Conservation (phyloP, 805 yeast species). For the Saturnispora kantuleensis region DNA sequence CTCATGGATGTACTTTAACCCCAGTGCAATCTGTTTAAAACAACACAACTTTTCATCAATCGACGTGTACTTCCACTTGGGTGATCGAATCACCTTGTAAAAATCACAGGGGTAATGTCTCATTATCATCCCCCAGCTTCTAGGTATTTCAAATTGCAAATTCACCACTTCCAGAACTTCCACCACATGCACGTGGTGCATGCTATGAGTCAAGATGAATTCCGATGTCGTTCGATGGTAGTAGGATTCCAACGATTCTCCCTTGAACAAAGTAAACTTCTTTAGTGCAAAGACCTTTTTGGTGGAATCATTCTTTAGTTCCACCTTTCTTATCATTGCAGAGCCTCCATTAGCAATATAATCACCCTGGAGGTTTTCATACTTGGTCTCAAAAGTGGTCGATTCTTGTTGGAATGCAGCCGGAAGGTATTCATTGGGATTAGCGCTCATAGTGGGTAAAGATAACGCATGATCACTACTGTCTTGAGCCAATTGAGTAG, state of each 20-base stretch:
- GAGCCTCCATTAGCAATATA: conserved; percentile 64
- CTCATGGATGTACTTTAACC: conserved; percentile 52
- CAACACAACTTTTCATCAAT: conserved; percentile 49
- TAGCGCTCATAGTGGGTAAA: conserved; percentile 49
- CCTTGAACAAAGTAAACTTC: conserved; percentile 43
- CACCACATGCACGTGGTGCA: conserved; percentile 50
- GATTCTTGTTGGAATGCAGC: conserved; percentile 38
- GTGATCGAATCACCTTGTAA: conserved; percentile 41
- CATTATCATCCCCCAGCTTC: conserved; percentile 73
- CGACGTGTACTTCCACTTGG: conserved; percentile 48
- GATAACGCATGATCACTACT: conserved; percentile 1
- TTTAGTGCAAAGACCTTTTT: conserved; percentile 48
- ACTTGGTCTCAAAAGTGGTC: conserved; percentile 44
- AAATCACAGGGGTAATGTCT: conserved; percentile 58
- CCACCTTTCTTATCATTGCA: conserved; percentile 47
- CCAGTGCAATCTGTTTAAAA: conserved; percentile 59
- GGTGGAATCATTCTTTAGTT: conserved; percentile 28
- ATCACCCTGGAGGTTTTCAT: conserved; percentile 33
- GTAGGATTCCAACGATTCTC: conserved; percentile 42
- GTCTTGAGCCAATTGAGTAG: neutral
- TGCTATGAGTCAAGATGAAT: conserved; percentile 46
- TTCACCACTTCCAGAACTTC: conserved; percentile 45
- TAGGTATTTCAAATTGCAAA: conserved; percentile 46
- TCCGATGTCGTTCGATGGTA: conserved; percentile 58
- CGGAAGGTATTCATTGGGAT: conserved; percentile 60